A percentile compares a stretch with the other conserved stretches of the same genome.
phyloP scores from a whole-genome alignment of 1,284 basidiomycete species.

The Rhodotorula sp. region DNA sequence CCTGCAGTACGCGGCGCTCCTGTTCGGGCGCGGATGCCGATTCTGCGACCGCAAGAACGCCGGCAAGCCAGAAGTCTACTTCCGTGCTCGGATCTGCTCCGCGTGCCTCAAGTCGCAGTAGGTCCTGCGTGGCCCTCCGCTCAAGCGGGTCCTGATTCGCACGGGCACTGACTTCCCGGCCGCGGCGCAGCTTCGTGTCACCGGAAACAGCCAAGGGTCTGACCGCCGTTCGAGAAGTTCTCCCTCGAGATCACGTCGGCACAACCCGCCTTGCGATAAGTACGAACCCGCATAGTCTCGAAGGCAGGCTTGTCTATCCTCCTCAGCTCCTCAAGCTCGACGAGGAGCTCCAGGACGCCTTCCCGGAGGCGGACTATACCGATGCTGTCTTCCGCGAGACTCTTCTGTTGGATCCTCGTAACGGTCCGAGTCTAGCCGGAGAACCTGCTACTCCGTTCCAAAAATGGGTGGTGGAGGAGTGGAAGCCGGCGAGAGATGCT shows the following conservation, averaged over 20 bases:
- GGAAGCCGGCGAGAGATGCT: background rate
- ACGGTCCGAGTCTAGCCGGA: background rate
- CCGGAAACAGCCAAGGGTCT: no score
- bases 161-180: background rate
- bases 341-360: background rate
- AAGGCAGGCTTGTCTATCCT: background rate
- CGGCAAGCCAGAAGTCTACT: slow-evolving; percentile 19
- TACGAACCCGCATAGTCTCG: background rate
- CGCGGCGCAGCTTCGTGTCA: no score
- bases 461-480: background rate
- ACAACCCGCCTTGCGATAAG: no score
- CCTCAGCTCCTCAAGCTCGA: background rate
- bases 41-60: slow-evolving; percentile 18
- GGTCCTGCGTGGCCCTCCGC: background rate
- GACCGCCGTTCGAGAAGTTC: no score
- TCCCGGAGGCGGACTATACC: background rate
- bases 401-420: no score
- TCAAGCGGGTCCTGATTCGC: background rate
- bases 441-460: slow-evolving; percentile 2
- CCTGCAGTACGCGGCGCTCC: slow-evolving; percentile 14
- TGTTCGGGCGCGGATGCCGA: slow-evolving; percentile 19
- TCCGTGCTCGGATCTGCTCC: slow-evolving; percentile 13
- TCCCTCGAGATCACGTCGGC: no score
- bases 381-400: background rate
- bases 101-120: slow-evolving; percentile 10